Evolutionary conservation across 305 asterid genomes (phyloP), one percentile per base, ranked within the genome.

Genomic region (Striga hermonthica): DNA sequence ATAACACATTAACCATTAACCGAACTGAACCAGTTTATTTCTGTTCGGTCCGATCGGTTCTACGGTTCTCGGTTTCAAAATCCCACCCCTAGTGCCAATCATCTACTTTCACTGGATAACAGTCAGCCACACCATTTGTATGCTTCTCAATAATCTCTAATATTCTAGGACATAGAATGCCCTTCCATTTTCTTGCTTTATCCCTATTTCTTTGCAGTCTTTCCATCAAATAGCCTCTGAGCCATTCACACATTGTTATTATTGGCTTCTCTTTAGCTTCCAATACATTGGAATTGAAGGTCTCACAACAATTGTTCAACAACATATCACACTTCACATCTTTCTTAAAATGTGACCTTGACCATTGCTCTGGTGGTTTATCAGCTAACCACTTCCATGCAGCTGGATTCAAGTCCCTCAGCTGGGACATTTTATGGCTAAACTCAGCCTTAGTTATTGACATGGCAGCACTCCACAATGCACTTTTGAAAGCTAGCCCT

Each of bases 121-220:
- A n/a, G n/a, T n/a, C n/a, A n/a, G n/a, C n/a, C n/a, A n/a, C n/a
- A n/a, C n/a, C n/a, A n/a, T n/a, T n/a, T n/a, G n/a, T n/a, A n/a
- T n/a, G n/a, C n/a, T n/a, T n/a, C n/a, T n/a, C n/a, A n/a, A n/a
- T n/a, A n/a, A n/a, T n/a, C n/a, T n/a, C n/a, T n/a, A n/a, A n/a
- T 15, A 55, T 56, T 44, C 48, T 43, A 1, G 48, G 48, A 43
- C n/a, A 7, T 43, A 43, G n/a, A 1, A 10, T 43, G 0, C 48
- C 2, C 10, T 43, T n/a, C 48, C 48, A 43, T n/a, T 9, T 66
- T 55, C 61, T 16, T 11, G 66, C 5, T 67, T 45, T n/a, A 43
- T 43, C 48, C 10, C 4, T 43, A 43, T 43, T 43, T 10, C 4
- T 9, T 43, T 43, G 48, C n/a, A 43, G 10, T n/a, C 48, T 43